Conservation (phyloP, 768 basidiomycete species). For the Pilatotrama ljubarskyi region DNA sequence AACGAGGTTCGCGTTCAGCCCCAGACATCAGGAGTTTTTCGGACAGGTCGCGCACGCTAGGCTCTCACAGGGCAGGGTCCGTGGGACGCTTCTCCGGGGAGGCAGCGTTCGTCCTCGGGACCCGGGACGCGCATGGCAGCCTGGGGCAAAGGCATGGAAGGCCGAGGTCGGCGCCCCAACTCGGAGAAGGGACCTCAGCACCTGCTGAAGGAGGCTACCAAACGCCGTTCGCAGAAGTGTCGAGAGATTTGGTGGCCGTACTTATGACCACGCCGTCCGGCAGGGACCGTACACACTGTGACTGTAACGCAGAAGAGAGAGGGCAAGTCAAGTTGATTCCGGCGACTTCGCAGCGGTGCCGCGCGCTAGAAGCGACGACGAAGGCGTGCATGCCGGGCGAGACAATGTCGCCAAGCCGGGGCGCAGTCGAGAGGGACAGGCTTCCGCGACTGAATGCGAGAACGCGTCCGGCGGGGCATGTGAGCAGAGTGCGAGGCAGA, state of each 20-base stretch:
- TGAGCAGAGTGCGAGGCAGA: conserved; percentile 9
- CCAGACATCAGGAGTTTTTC: not conserved
- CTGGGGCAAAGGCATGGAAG: too few species aligned
- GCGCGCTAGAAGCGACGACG: not conserved
- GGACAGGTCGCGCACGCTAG: not conserved
- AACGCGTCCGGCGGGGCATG: conserved; percentile 11
- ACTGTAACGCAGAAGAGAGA: not conserved
- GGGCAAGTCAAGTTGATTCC: not conserved
- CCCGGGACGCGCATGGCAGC: not conserved
- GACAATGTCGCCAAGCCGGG: conserved; percentile 12
- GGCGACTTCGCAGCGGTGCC: not conserved
- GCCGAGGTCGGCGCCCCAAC: too few species aligned
- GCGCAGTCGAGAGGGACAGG: not conserved
- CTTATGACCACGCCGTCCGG: too few species aligned
- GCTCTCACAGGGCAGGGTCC: not conserved
- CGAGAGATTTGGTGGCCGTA: not conserved
- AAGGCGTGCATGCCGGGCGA: not conserved
- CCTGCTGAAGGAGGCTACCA: not conserved
- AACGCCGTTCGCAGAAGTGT: not conserved
- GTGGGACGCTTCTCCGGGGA: not conserved
- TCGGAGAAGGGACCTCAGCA: too few species aligned
- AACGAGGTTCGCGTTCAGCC: not conserved
- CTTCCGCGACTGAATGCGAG: conserved; percentile 15
- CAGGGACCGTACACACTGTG: too few species aligned
- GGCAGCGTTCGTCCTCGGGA: not conserved